phyloP scores from a whole-genome alignment of 495 filamentous ascomycete genomes.

The Aspergillus indologenus region DNA sequence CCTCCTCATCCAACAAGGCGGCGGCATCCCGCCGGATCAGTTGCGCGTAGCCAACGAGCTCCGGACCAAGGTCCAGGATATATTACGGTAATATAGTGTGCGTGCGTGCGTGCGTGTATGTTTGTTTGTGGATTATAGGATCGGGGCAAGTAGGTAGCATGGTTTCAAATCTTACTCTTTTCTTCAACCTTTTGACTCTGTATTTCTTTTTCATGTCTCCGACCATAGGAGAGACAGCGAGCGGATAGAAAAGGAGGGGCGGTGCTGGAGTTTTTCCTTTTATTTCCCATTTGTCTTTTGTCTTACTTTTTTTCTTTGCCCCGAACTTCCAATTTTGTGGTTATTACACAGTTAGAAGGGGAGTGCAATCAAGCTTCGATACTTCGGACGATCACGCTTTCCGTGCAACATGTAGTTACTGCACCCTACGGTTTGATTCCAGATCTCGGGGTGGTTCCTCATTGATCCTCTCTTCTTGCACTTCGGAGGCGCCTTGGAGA shows the following conservation, averaged over 20 bases:
- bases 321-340: neutral
- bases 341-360: too few species aligned
- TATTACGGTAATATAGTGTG: constrained; percentile 33
- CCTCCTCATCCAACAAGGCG: constrained; percentile 41
- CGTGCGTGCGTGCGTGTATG: neutral
- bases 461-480: too few species aligned
- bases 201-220: neutral
- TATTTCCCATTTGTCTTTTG: too few species aligned
- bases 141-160: neutral
- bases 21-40: constrained; percentile 32
- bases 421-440: too few species aligned
- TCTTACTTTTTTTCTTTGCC: neutral
- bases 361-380: too few species aligned
- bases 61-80: constrained; percentile 42
- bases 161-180: neutral
- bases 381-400: too few species aligned
- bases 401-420: too few species aligned
- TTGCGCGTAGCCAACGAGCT: constrained; percentile 36
- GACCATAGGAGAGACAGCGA: neutral
- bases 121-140: neutral
- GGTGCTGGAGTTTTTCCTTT: constrained; percentile 13
- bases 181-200: neutral
- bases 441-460: too few species aligned
- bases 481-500: too few species aligned
- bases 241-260: constrained; percentile 5